These are phyloP conservation scores for Trichoderma reesei DNA, from an alignment of 495 filamentous ascomycete genomes.

Conservation along the genomic window DNA sequence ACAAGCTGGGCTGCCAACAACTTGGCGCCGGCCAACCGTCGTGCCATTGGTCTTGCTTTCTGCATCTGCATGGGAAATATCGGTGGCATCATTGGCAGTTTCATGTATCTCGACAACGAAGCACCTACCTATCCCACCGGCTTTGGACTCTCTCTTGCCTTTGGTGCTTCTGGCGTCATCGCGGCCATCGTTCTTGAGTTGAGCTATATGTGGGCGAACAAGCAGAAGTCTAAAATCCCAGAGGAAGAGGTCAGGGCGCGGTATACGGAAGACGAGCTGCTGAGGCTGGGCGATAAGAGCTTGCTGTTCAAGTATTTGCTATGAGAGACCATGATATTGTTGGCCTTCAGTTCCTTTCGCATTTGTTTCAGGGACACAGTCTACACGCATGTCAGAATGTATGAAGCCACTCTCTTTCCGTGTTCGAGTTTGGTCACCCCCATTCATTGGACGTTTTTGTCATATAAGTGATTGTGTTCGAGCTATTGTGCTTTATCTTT, in stretches of 20 bases:
- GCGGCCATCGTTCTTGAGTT: conserved; percentile 21
- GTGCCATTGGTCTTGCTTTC: conserved; percentile 30
- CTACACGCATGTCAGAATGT: too few species aligned
- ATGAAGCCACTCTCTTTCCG: too few species aligned
- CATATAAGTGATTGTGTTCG: too few species aligned
- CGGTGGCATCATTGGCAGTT: conserved; percentile 24
- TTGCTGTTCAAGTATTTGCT: conserved; percentile 30
- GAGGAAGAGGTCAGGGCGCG: conserved; percentile 25
- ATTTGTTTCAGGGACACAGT: too few species aligned
- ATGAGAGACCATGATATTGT: neutral
- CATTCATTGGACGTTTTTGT: too few species aligned
- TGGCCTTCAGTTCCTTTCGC: too few species aligned
- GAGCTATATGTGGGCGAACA: conserved; percentile 21
- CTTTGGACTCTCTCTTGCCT: conserved; percentile 25
- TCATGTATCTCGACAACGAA: conserved; percentile 31
- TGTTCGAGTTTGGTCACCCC: too few species aligned
- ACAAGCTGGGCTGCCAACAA: conserved; percentile 33
- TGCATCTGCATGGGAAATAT: conserved; percentile 30
- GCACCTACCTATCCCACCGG: conserved; percentile 33
- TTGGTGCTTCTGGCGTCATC: conserved; percentile 20
- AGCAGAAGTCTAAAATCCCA: conserved; percentile 17
- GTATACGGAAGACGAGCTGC: conserved; percentile 28
- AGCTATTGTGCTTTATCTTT: too few species aligned
- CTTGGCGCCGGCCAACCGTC: conserved; percentile 24
- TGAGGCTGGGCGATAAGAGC: conserved; percentile 34